Evolutionary conservation across 805 yeast species (phyloP), one percentile per base, ranked within the genome.

Genomic region (Kazachstania psychrophila): DNA sequence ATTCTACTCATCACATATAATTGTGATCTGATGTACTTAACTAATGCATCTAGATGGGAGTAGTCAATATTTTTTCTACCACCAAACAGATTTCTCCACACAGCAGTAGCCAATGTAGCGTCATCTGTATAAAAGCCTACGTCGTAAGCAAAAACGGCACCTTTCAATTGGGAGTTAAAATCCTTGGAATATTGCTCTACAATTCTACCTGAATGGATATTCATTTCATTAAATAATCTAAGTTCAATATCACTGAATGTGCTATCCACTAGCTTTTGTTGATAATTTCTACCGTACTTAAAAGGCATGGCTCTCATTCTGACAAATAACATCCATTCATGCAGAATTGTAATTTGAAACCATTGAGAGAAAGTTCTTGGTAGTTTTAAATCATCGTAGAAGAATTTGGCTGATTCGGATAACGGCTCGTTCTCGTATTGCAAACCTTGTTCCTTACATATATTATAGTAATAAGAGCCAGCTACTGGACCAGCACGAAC

Each of bases 241-340:
- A 74, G 65, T 58, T 92, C 97, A 62, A 92, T 81, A 57, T 92
- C 97, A 44, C 77, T 74, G 65, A 92, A 92, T 31, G 85, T 75
- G 46, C 94, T 71, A 58, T 94, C 96, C 22, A 88, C 83, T 26
- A 92, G 62, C 55, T 86, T 86, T 61, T 88, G 96, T 60, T 92
- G 96, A 61, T 88, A 92, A 54, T 79, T 81, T 48, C 75, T 75
- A 28, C 96, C 94, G 55, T 84, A 78, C 51, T 85, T 80, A 57
- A 79, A 80, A 0, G 97, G 97, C 81, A 92, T 71, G 8, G 94
- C 94, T 59, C 99, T 77, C 96, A 92, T 88, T 56, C 98, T 78
- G 13, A 84, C 95, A 46, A 81, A 80, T 31, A 92, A 68, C 53
- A 92, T 78, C 99, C 99, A 92, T 41, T 84, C 77, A 60, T 92